phyloP scores from a whole-genome alignment of 2,329 filamentous ascomycete genomes.

The Fusarium dimerum region DNA sequence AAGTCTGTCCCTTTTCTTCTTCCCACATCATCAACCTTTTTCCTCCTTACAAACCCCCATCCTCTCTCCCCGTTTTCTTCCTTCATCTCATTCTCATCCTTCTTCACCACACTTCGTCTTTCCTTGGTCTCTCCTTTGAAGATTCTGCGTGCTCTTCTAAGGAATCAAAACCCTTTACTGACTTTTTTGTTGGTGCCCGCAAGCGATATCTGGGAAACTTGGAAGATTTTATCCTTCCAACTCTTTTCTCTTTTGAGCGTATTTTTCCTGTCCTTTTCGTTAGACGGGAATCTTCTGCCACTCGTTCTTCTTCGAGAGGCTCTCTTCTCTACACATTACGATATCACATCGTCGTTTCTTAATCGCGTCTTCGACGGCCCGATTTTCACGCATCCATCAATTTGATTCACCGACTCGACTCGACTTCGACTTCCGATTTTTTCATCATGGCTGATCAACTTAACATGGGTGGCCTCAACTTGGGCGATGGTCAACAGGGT shows the following conservation, averaged over 20 bases:
- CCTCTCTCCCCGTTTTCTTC: constrained; percentile 7
- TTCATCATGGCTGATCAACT: constrained; percentile 79
- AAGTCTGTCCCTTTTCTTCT: constrained; percentile 33
- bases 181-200: constrained; percentile 31
- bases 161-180: constrained; percentile 37
- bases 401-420: constrained; percentile 21
- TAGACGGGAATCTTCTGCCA: constrained; percentile 31
- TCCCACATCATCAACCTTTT: constrained; percentile 35
- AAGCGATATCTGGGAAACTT: constrained; percentile 36
- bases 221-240: constrained; percentile 36
- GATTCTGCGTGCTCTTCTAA: constrained; percentile 45
- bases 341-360: constrained; percentile 6
- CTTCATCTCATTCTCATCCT: constrained; percentile 33
- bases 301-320: constrained; percentile 33
- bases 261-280: constrained; percentile 33
- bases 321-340: constrained; percentile 15
- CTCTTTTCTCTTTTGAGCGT: constrained; percentile 31
- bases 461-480: constrained; percentile 75
- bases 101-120: constrained; percentile 36
- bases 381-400: constrained; percentile 2
- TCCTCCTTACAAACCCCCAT: constrained; percentile 32
- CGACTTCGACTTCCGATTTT: constrained; percentile 18
- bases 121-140: constrained; percentile 51
- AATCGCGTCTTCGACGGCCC: constrained; percentile 21
- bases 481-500: constrained; percentile 47